These are phyloP conservation scores for Turnera subulata DNA, from an alignment of 345 rosid species.

Conservation along the genomic window DNA sequence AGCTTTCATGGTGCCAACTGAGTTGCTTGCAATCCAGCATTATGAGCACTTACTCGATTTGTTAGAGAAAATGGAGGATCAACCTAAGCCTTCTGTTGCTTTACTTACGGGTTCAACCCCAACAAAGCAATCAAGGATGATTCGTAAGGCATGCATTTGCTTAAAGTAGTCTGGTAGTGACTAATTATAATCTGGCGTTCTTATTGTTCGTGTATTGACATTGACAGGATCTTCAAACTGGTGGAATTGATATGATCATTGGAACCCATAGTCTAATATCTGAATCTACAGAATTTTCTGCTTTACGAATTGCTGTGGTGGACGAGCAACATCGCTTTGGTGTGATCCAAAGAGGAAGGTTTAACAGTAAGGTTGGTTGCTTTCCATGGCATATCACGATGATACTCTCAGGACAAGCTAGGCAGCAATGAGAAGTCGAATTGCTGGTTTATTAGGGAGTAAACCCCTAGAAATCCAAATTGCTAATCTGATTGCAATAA, in stretches of 20 bases:
- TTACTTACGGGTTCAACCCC: conserved; percentile 90
- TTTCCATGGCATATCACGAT: neutral
- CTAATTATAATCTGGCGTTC: conserved; percentile 11
- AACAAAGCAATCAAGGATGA: conserved; percentile 67
- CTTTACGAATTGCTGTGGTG: conserved; percentile 89
- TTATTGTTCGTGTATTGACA: conserved; percentile 15
- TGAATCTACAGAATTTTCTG: conserved; percentile 72
- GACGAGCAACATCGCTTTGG: conserved; percentile 99
- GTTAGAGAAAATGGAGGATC: conserved; percentile 59
- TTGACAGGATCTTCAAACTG: conserved; percentile 74
- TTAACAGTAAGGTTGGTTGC: conserved; percentile 81
- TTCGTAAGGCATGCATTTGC: conserved; percentile 65
- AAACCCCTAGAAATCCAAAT: too few species aligned
- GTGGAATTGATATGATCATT: conserved; percentile 77
- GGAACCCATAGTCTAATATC: conserved; percentile 95
- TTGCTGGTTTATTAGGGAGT: too few species aligned
- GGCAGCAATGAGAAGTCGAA: too few species aligned
- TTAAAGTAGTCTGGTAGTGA: conserved; percentile 17
- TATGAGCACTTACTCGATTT: conserved; percentile 69
- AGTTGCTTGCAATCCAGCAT: conserved; percentile 93
- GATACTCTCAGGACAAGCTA: too few species aligned
- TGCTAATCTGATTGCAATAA: too few species aligned
- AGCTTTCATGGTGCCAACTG: conserved; percentile 99
- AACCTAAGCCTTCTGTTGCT: conserved; percentile 73
- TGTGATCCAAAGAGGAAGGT: conserved; percentile 94